These are phyloP conservation scores for Diaporthe vaccinii DNA, from an alignment of 2,329 filamentous ascomycete genomes.

Conservation along the genomic window DNA sequence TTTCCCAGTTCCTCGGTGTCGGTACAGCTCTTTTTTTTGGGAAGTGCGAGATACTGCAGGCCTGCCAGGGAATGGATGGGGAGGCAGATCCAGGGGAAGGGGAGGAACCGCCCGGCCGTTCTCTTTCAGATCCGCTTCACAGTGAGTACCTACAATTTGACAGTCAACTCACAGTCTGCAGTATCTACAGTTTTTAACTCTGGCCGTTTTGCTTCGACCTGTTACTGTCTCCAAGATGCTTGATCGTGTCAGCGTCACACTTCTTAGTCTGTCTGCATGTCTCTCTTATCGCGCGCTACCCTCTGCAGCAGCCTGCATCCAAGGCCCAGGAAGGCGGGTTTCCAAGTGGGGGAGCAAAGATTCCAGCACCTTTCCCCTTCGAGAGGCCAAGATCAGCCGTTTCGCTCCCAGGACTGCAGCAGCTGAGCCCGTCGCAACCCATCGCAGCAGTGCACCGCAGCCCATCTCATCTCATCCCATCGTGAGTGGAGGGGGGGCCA, in stretches of 20 bases:
- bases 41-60: neutral
- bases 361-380: conserved; percentile 3
- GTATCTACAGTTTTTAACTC: neutral
- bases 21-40: conserved; percentile 1
- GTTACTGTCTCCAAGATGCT: neutral
- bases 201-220: neutral
- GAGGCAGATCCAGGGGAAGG: neutral
- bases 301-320: neutral
- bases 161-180: neutral
- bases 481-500: neutral
- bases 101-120: neutral
- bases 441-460: neutral
- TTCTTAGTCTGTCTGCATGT: neutral
- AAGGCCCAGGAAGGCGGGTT: conserved; percentile 6
- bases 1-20: conserved; percentile 21
- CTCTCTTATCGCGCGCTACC: conserved; percentile 7
- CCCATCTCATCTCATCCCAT: conserved; percentile 6
- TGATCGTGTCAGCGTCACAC: conserved; percentile 2
- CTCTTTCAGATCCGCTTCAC: neutral
- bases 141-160: neutral
- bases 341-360: conserved; percentile 21
- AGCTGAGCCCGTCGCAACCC: conserved; percentile 3
- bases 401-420: conserved; percentile 18
- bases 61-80: neutral
- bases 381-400: conserved; percentile 15